Evolutionary conservation across 1,284 basidiomycete species (phyloP).

Genomic region (Ceratobasidium sp.): DNA sequence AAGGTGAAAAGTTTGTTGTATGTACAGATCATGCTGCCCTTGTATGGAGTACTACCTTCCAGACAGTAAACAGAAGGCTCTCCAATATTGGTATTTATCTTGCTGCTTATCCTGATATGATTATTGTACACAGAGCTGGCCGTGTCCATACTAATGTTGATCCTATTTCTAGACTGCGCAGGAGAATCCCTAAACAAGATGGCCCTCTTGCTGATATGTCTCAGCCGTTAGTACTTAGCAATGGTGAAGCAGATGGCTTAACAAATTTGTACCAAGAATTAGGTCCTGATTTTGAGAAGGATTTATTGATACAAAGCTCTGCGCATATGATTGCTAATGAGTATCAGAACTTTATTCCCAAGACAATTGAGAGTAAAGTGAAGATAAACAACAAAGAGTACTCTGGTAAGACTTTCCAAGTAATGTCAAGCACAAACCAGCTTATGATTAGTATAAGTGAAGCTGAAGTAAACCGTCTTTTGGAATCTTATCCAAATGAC

Average conservation of each 20-base stretch:
- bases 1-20: constrained; percentile 52
- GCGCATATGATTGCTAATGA: background rate
- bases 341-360: background rate
- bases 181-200: constrained; percentile 43
- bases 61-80: constrained; percentile 54
- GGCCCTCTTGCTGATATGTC: constrained; percentile 37
- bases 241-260: background rate
- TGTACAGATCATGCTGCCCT: constrained; percentile 55
- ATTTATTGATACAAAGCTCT: background rate
- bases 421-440: background rate
- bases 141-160: constrained; percentile 56
- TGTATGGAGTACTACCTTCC: constrained; percentile 54
- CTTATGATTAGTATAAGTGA: background rate
- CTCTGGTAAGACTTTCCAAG: background rate
- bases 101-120: constrained; percentile 52
- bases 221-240: background rate
- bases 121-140: constrained; percentile 56
- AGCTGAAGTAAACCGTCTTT: constrained; percentile 24
- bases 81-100: constrained; percentile 53
- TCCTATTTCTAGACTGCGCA: constrained; percentile 52
- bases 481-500: constrained; percentile 15
- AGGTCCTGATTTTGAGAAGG: constrained; percentile 23
- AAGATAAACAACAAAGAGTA: background rate
- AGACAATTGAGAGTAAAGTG: too few relatives aligned
- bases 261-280: constrained; percentile 23